These are phyloP conservation scores for Auxenochlorella protothecoides DNA, from an alignment of 139 green algal genomes.

Conservation along the genomic window DNA sequence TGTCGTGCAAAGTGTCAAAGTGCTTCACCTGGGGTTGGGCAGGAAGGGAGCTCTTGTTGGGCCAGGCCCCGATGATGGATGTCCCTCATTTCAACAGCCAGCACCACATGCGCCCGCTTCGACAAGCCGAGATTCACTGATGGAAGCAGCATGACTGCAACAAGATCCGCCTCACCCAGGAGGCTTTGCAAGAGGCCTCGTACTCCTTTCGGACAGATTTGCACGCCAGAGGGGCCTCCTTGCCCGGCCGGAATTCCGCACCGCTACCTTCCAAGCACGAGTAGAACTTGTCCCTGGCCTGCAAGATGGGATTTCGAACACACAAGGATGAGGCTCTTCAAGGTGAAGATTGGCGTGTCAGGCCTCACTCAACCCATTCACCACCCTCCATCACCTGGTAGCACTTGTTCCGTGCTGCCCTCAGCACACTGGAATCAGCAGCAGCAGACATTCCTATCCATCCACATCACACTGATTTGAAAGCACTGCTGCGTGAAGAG, in stretches of 20 bases:
- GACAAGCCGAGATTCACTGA: too few relatives aligned
- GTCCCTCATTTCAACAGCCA: too few relatives aligned
- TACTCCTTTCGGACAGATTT: constrained; percentile 33
- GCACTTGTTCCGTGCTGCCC: constrained; percentile 18
- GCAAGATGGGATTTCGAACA: background rate
- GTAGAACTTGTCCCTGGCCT: constrained; percentile 58
- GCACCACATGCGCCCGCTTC: too few relatives aligned
- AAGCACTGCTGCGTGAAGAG: too few relatives aligned
- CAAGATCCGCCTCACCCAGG: constrained; percentile 38
- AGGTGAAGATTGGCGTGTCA: too few relatives aligned
- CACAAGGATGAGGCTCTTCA: too few relatives aligned
- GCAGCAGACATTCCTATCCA: background rate
- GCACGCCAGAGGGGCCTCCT: constrained; percentile 33
- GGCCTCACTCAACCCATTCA: too few relatives aligned
- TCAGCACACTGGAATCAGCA: constrained; percentile 7
- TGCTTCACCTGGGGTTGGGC: constrained; percentile 43
- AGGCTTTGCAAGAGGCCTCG: constrained; percentile 42
- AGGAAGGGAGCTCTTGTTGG: too few relatives aligned
- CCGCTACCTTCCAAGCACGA: constrained; percentile 36
- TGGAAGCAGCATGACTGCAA: too few relatives aligned
- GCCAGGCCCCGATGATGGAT: too few relatives aligned
- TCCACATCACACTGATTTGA: background rate
- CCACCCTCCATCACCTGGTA: constrained; percentile 18
- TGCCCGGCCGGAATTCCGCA: constrained; percentile 19
- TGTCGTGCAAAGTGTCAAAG: constrained; percentile 59